Conservation (phyloP, 768 basidiomycete genomes). For the Collybia sordida region DNA sequence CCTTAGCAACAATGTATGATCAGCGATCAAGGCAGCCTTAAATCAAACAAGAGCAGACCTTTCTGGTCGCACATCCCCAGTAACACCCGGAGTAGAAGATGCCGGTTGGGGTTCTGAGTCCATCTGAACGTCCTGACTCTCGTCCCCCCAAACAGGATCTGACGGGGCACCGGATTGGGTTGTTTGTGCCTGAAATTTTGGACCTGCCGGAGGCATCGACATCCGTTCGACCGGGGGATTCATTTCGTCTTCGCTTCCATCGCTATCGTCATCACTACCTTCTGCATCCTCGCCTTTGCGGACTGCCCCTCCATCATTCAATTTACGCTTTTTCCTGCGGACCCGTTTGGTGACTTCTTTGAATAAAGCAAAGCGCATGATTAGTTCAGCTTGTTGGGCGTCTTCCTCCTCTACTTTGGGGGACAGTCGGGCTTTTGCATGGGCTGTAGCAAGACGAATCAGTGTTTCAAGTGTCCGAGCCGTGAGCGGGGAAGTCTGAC, state of each 20-base stretch:
- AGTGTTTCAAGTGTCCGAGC: slow-evolving; percentile 98
- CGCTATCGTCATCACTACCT: slow-evolving; percentile 54
- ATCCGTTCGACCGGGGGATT: slow-evolving; percentile 46
- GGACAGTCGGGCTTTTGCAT: slow-evolving; percentile 93
- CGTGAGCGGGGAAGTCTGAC: slow-evolving; percentile 92
- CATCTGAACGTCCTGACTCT: slow-evolving; percentile 67
- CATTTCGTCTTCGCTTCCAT: slow-evolving; percentile 46
- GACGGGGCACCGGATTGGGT: slow-evolving; percentile 33
- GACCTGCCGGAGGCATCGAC: slow-evolving; percentile 41
- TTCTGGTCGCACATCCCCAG: slow-evolving; percentile 49
- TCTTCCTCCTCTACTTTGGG: slow-evolving; percentile 81
- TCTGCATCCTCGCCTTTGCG: slow-evolving; percentile 46
- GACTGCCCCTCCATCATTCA: slow-evolving; percentile 64
- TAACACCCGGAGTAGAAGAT: slow-evolving; percentile 31
- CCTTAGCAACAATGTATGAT: slow-evolving; percentile 36
- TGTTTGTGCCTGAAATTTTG: slow-evolving; percentile 14
- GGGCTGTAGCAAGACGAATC: slow-evolving; percentile 96
- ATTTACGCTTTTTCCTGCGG: slow-evolving; percentile 82
- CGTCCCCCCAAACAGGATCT: slow-evolving; percentile 67
- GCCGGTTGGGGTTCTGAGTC: slow-evolving; percentile 40
- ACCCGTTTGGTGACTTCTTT: slow-evolving; percentile 90
- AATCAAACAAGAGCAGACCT: slow-evolving; percentile 52
- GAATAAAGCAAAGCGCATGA: slow-evolving; percentile 96
- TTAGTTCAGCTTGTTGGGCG: slow-evolving; percentile 88
- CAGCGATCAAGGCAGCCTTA: neutral